Percentiles rank a stretch among this genome's conserved stretches.
phyloP scores from a whole-genome alignment of 371 early-diverging fungal genomes.

The Apophysomyces variabilis region DNA sequence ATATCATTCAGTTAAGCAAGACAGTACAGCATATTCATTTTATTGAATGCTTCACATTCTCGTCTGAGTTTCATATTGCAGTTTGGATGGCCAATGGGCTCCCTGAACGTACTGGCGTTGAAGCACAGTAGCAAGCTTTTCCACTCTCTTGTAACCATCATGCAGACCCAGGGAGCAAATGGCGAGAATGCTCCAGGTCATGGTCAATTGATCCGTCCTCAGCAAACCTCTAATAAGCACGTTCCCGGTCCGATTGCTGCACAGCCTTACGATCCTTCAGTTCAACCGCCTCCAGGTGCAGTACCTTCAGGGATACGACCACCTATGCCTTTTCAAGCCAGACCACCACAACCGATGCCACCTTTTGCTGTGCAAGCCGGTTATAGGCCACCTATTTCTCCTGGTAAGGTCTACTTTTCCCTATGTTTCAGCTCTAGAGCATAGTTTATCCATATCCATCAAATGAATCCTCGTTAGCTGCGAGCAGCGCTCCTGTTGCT shows the following conservation, averaged over 20 bases:
- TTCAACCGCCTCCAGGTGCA: constrained; percentile 2
- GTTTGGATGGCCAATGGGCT: neutral
- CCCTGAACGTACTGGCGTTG: neutral
- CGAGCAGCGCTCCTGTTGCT: neutral
- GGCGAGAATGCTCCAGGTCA: neutral
- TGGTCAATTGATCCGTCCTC: neutral
- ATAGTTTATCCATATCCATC: too few species aligned
- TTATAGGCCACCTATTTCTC: neutral
- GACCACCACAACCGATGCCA: neutral
- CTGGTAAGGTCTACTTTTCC: neutral
- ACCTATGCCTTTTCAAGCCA: neutral
- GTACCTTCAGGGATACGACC: neutral
- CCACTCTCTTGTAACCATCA: neutral
- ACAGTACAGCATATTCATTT: too few species aligned
- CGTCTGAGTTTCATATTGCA: constrained; percentile 1
- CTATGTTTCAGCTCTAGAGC: neutral
- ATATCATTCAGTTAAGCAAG: too few species aligned
- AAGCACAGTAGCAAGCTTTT: neutral
- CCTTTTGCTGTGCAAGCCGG: neutral
- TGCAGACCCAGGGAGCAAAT: neutral
- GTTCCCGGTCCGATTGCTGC: neutral
- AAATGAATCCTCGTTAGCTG: neutral
- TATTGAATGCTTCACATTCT: too few species aligned
- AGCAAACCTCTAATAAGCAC: neutral
- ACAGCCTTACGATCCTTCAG: neutral